A percentile compares a stretch with the other conserved stretches of the same genome.
Evolutionary conservation across 768 basidiomycete genomes (phyloP).

Genomic region (Panus rudis): DNA sequence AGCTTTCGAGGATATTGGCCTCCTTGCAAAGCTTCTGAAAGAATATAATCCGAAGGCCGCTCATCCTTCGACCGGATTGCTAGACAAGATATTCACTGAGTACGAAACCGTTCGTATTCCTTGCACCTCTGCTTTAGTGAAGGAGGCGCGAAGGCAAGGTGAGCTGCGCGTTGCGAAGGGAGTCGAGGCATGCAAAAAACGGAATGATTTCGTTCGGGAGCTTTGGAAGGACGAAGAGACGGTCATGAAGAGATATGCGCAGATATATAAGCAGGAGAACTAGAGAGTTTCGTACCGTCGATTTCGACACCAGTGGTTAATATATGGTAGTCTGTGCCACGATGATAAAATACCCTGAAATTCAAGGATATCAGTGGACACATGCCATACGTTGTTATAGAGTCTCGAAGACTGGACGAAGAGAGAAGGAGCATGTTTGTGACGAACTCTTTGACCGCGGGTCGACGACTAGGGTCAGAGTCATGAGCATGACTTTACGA

Average conservation of each 20-base stretch:
- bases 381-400: no score
- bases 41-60: conserved; percentile 24
- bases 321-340: no score
- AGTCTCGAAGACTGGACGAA: no score
- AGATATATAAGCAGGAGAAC: conserved; percentile 1
- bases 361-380: no score
- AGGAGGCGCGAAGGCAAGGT: conserved; percentile 27
- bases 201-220: conserved; percentile 22
- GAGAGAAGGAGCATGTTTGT: no score
- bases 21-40: conserved; percentile 27
- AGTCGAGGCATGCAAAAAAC: conserved; percentile 22
- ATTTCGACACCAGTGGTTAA: no score
- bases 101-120: conserved; percentile 30
- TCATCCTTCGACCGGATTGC: conserved; percentile 20
- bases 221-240: conserved; percentile 9
- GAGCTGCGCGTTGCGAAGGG: conserved; percentile 29
- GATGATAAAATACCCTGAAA: no score
- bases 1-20: conserved; percentile 36
- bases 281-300: no score
- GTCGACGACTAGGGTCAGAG: no score
- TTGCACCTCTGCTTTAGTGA: conserved; percentile 30
- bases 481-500: no score
- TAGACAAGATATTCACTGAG: conserved; percentile 26
- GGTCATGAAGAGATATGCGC: background rate
- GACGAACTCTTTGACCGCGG: no score